These are phyloP conservation scores for Wickerhamiella qilinensis DNA, from an alignment of 805 yeast species.

Conservation along the genomic window DNA sequence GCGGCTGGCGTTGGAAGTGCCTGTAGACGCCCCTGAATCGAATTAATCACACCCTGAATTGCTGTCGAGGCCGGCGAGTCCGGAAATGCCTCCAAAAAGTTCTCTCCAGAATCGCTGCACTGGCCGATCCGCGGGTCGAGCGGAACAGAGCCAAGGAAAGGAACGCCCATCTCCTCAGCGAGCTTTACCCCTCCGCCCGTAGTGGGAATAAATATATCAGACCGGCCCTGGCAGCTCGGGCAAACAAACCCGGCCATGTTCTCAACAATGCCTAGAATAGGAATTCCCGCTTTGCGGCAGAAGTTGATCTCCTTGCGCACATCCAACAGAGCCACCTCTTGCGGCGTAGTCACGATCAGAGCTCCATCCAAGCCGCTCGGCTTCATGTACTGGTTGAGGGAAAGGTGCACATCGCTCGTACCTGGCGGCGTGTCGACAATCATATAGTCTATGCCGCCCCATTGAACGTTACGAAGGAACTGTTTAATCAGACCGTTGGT, in stretches of 20 bases:
- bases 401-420: conserved; percentile 90
- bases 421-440: conserved; percentile 98
- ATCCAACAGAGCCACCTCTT: conserved; percentile 87
- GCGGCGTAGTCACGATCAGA: conserved; percentile 87
- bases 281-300: conserved; percentile 79
- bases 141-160: conserved; percentile 84
- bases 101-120: conserved; percentile 74
- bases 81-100: conserved; percentile 61
- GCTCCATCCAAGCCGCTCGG: conserved; percentile 94
- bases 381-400: conserved; percentile 73
- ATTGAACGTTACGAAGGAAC: conserved; percentile 83
- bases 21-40: not conserved
- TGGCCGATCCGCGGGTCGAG: conserved; percentile 88
- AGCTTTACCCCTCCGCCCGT: conserved; percentile 90
- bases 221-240: conserved; percentile 81
- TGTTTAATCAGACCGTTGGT: conserved; percentile 87
- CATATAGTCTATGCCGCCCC: conserved; percentile 75
- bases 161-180: conserved; percentile 62
- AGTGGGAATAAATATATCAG: conserved; percentile 81
- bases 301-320: conserved; percentile 93
- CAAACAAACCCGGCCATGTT: conserved; percentile 98
- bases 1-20: not conserved
- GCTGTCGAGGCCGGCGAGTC: conserved; percentile 90
- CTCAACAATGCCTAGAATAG: conserved; percentile 78
- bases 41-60: conserved; percentile 57